These are phyloP conservation scores for Botrytis galanthina DNA, from an alignment of 2,329 filamentous ascomycete genomes.

Conservation along the genomic window DNA sequence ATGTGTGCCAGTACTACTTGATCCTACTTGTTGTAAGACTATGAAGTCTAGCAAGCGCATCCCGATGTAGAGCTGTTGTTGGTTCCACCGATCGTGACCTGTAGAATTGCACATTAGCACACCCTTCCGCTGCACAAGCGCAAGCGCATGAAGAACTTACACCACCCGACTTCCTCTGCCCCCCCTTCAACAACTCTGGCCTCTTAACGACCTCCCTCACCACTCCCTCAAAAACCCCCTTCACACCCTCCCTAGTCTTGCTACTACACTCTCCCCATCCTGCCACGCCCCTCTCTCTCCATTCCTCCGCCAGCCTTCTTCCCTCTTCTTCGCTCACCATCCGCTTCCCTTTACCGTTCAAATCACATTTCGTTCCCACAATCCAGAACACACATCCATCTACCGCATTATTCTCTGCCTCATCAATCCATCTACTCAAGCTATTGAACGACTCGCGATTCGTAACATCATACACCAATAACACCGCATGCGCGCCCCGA, in stretches of 20 bases:
- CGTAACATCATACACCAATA: conserved; percentile 90
- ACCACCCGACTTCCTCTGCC: conserved; percentile 32
- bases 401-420: conserved; percentile 50
- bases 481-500: conserved; percentile 90
- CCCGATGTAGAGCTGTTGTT: conserved; percentile 2
- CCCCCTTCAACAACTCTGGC: conserved; percentile 43
- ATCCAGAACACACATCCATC: conserved; percentile 50
- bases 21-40: not conserved
- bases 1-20: not conserved
- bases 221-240: conserved; percentile 51
- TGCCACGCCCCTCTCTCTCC: conserved; percentile 42
- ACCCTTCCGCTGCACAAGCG: not conserved
- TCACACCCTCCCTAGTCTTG: conserved; percentile 52
- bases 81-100: conserved; percentile 17
- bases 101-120: conserved; percentile 27
- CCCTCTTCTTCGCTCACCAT: conserved; percentile 50
- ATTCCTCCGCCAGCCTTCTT: conserved; percentile 42
- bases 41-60: conserved; percentile 16
- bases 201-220: conserved; percentile 50
- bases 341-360: conserved; percentile 42
- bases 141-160: conserved; percentile 9
- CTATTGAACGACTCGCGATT: conserved; percentile 53
- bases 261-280: conserved; percentile 54
- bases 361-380: conserved; percentile 53
- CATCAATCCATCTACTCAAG: conserved; percentile 55